Conservation (phyloP, 1,284 basidiomycete species). For the Tilletia indica region DNA sequence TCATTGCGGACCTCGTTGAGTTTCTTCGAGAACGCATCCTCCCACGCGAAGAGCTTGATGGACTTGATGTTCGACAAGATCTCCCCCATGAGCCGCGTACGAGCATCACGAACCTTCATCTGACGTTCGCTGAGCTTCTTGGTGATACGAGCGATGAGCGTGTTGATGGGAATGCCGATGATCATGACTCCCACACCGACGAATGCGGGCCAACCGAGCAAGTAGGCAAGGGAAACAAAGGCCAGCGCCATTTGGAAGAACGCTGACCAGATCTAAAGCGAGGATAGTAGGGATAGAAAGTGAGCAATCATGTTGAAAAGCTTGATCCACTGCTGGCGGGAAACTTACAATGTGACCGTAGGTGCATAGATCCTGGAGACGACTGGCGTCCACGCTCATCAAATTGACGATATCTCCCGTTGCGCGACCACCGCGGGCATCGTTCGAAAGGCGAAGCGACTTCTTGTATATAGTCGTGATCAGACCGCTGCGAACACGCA, state of each 20-base stretch:
- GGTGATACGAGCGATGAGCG: conserved; percentile 58
- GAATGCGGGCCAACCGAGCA: conserved; percentile 88
- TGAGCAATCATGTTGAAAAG: conserved; percentile 60
- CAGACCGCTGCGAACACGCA: conserved; percentile 85
- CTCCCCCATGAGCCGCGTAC: conserved; percentile 61
- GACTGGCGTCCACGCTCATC: conserved; percentile 77
- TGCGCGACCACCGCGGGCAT: conserved; percentile 70
- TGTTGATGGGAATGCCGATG: conserved; percentile 36
- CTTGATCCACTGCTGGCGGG: conserved; percentile 60
- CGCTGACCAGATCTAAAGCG: conserved; percentile 57
- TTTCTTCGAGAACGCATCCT: conserved; percentile 76
- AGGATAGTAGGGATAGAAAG: background rate
- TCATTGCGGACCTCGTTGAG: conserved; percentile 78
- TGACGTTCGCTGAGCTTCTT: conserved; percentile 80
- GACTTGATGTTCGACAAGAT: conserved; percentile 75
- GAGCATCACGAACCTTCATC: conserved; percentile 78
- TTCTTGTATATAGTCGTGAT: conserved; percentile 83
- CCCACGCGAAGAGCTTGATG: conserved; percentile 66
- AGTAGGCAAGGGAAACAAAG: conserved; percentile 80
- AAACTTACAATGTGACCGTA: conserved; percentile 63
- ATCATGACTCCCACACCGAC: conserved; percentile 87
- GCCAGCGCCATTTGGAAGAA: conserved; percentile 71
- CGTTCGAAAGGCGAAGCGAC: conserved; percentile 77
- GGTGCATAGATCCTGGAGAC: conserved; percentile 81
- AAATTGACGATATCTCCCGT: conserved; percentile 94